These are phyloP conservation scores for Nowakowskiella sp. DNA, from an alignment of 192 early-diverging fungal species.

Conservation along the genomic window DNA sequence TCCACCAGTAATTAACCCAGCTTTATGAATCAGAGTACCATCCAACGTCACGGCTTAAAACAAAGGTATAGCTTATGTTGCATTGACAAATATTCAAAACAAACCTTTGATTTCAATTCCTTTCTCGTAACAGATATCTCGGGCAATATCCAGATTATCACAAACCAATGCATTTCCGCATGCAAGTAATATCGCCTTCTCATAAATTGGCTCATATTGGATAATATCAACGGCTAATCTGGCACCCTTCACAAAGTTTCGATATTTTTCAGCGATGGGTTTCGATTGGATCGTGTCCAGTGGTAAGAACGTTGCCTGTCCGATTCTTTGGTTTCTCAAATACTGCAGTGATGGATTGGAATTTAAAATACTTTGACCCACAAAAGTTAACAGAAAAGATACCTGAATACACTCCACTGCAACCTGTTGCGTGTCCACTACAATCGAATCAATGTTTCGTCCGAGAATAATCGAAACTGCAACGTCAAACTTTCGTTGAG, in stretches of 20 bases:
- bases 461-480: conserved; percentile 85
- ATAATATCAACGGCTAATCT: conserved; percentile 91
- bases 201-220: conserved; percentile 50
- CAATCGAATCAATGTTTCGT: conserved; percentile 86
- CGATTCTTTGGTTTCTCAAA: conserved; percentile 83
- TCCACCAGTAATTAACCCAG: conserved; percentile 86
- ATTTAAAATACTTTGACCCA: not conserved
- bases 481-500: conserved; percentile 81
- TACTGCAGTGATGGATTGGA: conserved; percentile 39
- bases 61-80: not conserved
- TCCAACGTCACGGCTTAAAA: conserved; percentile 77
- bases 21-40: conserved; percentile 91
- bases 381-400: too few relatives aligned
- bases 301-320: conserved; percentile 90
- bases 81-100: not conserved
- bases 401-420: conserved; percentile 94
- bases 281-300: conserved; percentile 71
- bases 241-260: conserved; percentile 71
- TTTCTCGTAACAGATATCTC: conserved; percentile 75
- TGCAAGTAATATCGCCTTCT: conserved; percentile 78
- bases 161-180: conserved; percentile 91
- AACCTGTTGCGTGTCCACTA: conserved; percentile 84
- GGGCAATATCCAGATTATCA: conserved; percentile 78
- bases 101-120: conserved; percentile 74
- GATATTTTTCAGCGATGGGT: conserved; percentile 70